Percentiles rank a stretch among this genome's conserved stretches.
Evolutionary conservation across 73 alveolate species (phyloP).

Genomic region (Tetrahymena borealis): DNA sequence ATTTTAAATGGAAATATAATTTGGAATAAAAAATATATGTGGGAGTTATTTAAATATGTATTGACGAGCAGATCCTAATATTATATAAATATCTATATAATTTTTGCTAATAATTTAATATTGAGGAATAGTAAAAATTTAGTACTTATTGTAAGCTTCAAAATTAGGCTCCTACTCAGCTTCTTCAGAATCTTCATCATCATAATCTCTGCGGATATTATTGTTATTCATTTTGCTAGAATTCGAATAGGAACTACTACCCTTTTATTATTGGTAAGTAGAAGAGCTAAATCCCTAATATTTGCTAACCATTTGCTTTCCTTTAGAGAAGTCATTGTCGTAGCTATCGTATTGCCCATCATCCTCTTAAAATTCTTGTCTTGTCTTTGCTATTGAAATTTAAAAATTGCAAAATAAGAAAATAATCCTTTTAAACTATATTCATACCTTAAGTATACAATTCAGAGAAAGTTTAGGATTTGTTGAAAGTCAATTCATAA

Average conservation of each 20-base stretch:
- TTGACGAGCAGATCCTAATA: too few relatives aligned
- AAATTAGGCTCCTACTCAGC: not conserved
- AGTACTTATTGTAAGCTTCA: not conserved
- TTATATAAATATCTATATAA: not conserved
- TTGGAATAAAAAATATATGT: too few relatives aligned
- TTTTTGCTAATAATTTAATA: not conserved
- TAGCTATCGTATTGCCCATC: not conserved
- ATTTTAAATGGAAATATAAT: too few relatives aligned
- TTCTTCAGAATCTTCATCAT: not conserved
- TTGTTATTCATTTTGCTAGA: not conserved
- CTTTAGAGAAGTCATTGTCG: not conserved
- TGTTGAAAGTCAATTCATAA: not conserved
- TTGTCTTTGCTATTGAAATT: not conserved
- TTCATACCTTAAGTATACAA: not conserved
- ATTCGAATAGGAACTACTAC: not conserved
- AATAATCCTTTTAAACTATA: not conserved
- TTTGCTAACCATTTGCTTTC: not conserved
- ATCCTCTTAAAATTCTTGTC: not conserved
- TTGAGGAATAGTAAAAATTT: not conserved
- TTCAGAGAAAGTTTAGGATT: not conserved
- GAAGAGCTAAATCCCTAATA: not conserved
- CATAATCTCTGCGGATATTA: not conserved
- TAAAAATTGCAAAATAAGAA: not conserved
- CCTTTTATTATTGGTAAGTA: not conserved
- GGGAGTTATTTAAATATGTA: too few relatives aligned